A percentile compares a stretch with the other conserved stretches of the same genome.
Evolutionary conservation across 2,329 filamentous ascomycete species (phyloP).

Genomic region (Cryphonectria parasitica): DNA sequence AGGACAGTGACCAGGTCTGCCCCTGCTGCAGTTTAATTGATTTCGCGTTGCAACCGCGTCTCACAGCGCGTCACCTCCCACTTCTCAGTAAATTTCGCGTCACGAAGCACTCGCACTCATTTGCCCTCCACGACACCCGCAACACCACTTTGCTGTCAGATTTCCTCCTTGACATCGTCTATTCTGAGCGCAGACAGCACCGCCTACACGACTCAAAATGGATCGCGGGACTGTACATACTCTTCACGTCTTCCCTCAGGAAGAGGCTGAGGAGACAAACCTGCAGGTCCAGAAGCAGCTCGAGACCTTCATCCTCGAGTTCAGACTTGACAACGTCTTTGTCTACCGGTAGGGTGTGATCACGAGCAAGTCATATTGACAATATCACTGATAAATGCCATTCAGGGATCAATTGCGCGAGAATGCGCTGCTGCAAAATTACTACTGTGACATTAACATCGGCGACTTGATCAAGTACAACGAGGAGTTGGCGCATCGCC

Average conservation of each 20-base stretch:
- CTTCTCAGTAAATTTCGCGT: conserved; percentile 13
- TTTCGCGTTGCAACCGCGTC: conserved; percentile 12
- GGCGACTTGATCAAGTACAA: conserved; percentile 95
- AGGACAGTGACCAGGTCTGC: background rate
- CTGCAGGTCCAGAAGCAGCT: conserved; percentile 77
- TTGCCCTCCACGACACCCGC: background rate
- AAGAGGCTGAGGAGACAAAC: conserved; percentile 69
- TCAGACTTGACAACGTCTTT: conserved; percentile 91
- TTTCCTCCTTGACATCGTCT: background rate
- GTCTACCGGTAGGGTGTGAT: conserved; percentile 76
- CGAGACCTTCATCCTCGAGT: conserved; percentile 90
- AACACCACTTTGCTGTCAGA: background rate
- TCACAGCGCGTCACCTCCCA: conserved; percentile 7
- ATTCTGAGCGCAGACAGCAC: background rate
- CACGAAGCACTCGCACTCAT: background rate
- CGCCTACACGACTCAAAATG: conserved; percentile 54
- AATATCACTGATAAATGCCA: background rate
- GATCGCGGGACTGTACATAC: conserved; percentile 89
- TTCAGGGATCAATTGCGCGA: conserved; percentile 89
- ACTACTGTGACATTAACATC: conserved; percentile 95
- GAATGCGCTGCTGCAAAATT: conserved; percentile 92
- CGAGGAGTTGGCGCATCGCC: conserved; percentile 87
- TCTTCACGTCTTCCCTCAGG: conserved; percentile 75
- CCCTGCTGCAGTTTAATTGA: conserved; percentile 15
- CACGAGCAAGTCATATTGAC: conserved; percentile 27